These are phyloP conservation scores for Linum lewisii DNA, from an alignment of 345 rosid genomes.

Conservation along the genomic window DNA sequence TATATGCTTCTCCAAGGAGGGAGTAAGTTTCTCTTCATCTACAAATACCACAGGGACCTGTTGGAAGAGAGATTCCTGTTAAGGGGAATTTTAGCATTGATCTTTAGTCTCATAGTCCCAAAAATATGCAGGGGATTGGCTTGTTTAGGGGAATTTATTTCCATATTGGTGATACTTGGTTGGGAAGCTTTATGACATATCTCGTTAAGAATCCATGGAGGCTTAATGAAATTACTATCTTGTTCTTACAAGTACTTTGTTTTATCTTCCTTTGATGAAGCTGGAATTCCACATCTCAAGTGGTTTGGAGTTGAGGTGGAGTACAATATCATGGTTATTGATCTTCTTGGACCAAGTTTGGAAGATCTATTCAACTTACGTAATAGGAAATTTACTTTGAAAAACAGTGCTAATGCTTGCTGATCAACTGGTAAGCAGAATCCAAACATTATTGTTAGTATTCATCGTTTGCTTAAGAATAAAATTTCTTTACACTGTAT, in stretches of 20 bases:
- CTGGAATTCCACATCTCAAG: constrained; percentile 75
- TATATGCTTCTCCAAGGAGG: constrained; percentile 90
- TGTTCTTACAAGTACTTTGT: constrained; percentile 3
- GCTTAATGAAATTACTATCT: neutral
- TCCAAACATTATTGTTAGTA: neutral
- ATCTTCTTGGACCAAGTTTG: constrained; percentile 86
- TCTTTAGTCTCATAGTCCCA: neutral
- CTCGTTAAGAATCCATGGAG: neutral
- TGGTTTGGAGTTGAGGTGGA: constrained; percentile 86
- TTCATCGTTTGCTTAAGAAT: constrained; percentile 2
- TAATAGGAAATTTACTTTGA: constrained; percentile 59
- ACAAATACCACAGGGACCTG: too few relatives aligned
- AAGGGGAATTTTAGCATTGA: neutral
- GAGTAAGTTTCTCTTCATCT: constrained; percentile 38
- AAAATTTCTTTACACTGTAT: constrained; percentile 7
- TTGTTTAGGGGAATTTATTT: neutral
- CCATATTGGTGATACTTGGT: neutral
- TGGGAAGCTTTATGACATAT: neutral
- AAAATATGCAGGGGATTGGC: too few relatives aligned
- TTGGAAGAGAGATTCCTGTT: too few relatives aligned
- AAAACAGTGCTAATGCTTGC: constrained; percentile 84
- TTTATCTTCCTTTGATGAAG: constrained; percentile 24
- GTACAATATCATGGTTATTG: constrained; percentile 76
- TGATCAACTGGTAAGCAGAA: constrained; percentile 56
- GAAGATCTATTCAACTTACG: constrained; percentile 82